A percentile compares a stretch with the other conserved stretches of the same genome.
phyloP scores from a whole-genome alignment of 345 rosid genomes.

The Camelina hispida region DNA sequence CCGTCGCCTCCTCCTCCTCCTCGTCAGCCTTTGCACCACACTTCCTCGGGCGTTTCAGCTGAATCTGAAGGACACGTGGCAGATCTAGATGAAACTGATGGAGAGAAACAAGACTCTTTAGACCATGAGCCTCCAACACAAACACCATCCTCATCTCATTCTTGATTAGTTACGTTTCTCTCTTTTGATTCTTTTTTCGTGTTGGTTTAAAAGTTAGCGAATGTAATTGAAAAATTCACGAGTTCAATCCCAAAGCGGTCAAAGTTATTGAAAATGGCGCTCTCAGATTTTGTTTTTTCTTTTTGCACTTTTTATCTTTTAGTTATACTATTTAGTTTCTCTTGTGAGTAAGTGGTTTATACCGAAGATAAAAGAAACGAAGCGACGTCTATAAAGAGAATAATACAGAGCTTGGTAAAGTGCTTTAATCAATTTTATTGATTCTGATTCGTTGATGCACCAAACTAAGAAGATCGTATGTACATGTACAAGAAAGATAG shows the following conservation, averaged over 20 bases:
- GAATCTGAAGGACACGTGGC: slow-evolving; percentile 31
- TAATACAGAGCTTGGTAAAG: slow-evolving; percentile 12
- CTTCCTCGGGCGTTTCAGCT: slow-evolving; percentile 24
- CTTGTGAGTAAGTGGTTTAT: background rate
- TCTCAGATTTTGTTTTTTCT: background rate
- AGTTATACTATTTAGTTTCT: background rate
- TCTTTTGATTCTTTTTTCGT: background rate
- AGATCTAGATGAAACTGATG: slow-evolving; percentile 47
- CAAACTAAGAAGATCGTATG: background rate
- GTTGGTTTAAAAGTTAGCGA: background rate
- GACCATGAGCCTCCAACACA: slow-evolving; percentile 32
- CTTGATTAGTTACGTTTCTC: slow-evolving; percentile 19
- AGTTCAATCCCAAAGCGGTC: slow-evolving; percentile 16
- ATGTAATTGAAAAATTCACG: slow-evolving; percentile 18
- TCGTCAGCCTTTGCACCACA: slow-evolving; percentile 1
- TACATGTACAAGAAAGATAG: no score
- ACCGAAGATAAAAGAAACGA: background rate
- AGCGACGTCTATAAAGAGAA: slow-evolving; percentile 16
- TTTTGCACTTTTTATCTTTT: slow-evolving; percentile 2
- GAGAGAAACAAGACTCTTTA: slow-evolving; percentile 41
- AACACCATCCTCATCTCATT: slow-evolving; percentile 13
- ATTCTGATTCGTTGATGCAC: slow-evolving; percentile 22
- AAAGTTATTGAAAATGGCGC: slow-evolving; percentile 18
- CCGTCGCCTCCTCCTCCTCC: slow-evolving; percentile 32
- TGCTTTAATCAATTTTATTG: background rate